Conservation (phyloP, 192 early-diverging fungal species). For the Phycomyces blakesleeanus region DNA sequence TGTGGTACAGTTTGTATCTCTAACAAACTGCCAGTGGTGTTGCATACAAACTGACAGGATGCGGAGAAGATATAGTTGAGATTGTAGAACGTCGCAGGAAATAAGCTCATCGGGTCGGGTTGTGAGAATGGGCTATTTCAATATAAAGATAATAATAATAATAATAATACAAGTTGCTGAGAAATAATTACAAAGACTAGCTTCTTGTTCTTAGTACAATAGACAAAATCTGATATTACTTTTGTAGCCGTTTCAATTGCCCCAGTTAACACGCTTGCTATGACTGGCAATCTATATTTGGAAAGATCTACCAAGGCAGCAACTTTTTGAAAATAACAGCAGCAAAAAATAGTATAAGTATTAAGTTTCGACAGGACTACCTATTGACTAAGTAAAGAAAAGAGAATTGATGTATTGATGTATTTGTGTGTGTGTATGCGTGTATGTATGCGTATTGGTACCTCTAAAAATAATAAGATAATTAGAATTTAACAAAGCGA, state of each 20-base stretch:
- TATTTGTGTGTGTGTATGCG: background rate
- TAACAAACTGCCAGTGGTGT: slow-evolving; percentile 31
- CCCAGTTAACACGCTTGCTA: background rate
- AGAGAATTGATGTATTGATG: background rate
- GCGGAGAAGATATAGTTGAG: slow-evolving; percentile 75
- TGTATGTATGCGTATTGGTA: background rate
- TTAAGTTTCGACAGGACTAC: too few species aligned
- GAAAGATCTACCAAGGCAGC: slow-evolving; percentile 31
- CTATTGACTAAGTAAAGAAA: background rate
- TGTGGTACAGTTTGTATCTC: background rate
- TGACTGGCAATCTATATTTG: background rate
- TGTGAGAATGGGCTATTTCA: background rate
- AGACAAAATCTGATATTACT: background rate
- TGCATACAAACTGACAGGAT: slow-evolving; percentile 80
- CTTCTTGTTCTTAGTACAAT: too few species aligned
- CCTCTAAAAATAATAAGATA: background rate
- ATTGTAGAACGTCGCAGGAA: slow-evolving; percentile 64
- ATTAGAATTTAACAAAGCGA: background rate
- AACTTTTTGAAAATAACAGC: slow-evolving; percentile 28
- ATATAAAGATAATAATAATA: too few species aligned
- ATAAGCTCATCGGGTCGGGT: slow-evolving; percentile 42
- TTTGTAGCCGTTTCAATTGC: background rate
- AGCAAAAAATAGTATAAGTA: background rate
- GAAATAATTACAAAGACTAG: background rate
- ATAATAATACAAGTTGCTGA: too few species aligned